Base-by-base conservation (phyloP, 2,329 filamentous ascomycete species). In the Tolypocladium nubicola region DNA sequence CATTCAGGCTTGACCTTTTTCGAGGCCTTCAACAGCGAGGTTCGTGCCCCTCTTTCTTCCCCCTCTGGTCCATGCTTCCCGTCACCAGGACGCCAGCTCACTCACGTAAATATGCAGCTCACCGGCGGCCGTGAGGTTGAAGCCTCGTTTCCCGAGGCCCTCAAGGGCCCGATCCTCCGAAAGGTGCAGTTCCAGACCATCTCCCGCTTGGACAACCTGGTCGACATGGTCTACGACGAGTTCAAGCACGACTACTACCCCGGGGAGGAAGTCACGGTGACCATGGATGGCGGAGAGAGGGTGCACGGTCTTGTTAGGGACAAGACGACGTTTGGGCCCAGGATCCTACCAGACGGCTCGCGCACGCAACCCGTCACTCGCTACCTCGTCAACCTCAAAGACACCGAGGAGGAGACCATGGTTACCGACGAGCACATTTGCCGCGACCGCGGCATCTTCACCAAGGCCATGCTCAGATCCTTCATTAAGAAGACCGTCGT, bases 401-500 rank as follows among this genome's bases (percentile, higher is more conserved):
- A 86, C 59, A 80, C 81, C 1, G 82, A 83, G 53, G 81, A 89
- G 62, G 90, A 95, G 71, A 87, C 86, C 13, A 77, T 90, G n/a
- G 80, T 94, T 21, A 88, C 92, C 63, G 87, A 90, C 71, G 79
- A 88, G 54, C 87, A 96, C 67, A 86, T 97, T 57, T 87, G 83
- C 61, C 87, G 94, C 61, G 92, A 97, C 68, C 85, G 91, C 55
- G 96, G 93, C 65, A 82, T 90, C 52, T 99, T 97, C 69, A 97
- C 93, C 35, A 97, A 99, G 73, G 86, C 92, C 53, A 92, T 97
- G 70, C 78, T 99, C 45, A 86, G 93, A 39, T 90, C 91, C 7
- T 99, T 97, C 63, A 89, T 99, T 62, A 96, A 96, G 70, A 92
- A 95, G 71, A 94, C 91, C 0, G 88, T 97, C n/a, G 88, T 86